These are phyloP conservation scores for Xylaria sp. DNA, from an alignment of 2,329 filamentous ascomycete genomes.

Conservation along the genomic window DNA sequence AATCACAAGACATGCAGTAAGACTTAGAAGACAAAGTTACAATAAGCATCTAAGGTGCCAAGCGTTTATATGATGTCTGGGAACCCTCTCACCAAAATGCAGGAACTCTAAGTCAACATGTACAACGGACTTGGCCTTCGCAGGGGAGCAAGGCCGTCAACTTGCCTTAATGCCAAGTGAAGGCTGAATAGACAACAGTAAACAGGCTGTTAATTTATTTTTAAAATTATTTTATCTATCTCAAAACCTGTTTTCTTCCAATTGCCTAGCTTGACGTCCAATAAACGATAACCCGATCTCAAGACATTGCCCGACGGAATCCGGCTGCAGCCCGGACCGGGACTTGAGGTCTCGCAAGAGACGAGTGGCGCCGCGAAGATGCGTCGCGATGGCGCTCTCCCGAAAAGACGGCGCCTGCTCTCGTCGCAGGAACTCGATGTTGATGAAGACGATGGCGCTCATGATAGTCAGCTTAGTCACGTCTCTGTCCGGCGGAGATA, in stretches of 20 bases:
- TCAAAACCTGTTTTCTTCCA: not conserved
- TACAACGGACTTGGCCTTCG: too few species aligned
- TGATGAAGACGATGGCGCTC: conserved; percentile 13
- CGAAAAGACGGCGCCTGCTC: not conserved
- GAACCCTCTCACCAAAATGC: too few species aligned
- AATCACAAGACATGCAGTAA: too few species aligned
- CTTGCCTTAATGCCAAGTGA: too few species aligned
- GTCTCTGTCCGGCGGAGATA: not conserved
- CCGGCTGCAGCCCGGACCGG: not conserved
- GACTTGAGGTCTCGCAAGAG: conserved; percentile 1
- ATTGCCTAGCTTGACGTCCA: not conserved
- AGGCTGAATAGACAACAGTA: too few species aligned
- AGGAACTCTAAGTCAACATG: too few species aligned
- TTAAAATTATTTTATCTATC: not conserved
- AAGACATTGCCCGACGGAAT: conserved; percentile 6
- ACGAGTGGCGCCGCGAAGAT: conserved; percentile 8
- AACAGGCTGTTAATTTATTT: too few species aligned
- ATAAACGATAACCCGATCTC: conserved; percentile 3
- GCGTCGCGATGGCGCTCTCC: not conserved
- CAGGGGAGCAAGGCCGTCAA: too few species aligned
- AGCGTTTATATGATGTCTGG: too few species aligned
- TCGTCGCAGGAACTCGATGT: conserved; percentile 11
- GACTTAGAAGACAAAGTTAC: too few species aligned
- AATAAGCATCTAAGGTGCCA: too few species aligned
- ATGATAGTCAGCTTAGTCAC: conserved; percentile 15